phyloP scores from a whole-genome alignment of 2,329 filamentous ascomycete species.

The Chrysoporthe puriensis region DNA sequence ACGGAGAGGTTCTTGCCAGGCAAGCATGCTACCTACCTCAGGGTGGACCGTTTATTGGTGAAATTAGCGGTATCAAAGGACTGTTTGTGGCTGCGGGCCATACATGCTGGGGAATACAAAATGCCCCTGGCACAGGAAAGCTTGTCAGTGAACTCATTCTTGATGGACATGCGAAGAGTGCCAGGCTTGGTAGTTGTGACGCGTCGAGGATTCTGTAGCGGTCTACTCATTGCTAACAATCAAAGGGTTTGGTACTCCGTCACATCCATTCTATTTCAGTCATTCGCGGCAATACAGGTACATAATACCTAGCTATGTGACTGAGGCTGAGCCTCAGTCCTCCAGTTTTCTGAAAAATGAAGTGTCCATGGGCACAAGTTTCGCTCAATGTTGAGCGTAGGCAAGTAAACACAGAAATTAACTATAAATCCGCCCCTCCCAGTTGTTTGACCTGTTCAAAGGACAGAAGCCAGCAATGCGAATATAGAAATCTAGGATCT shows the following conservation, averaged over 20 bases:
- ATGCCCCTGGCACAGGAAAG: constrained; percentile 73
- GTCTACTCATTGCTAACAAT: background rate
- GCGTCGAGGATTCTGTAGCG: constrained; percentile 45
- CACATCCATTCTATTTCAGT: background rate
- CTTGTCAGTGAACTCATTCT: constrained; percentile 67
- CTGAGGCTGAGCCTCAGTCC: too few relatives aligned
- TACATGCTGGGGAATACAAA: constrained; percentile 84
- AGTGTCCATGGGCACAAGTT: too few relatives aligned
- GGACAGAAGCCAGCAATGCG: too few relatives aligned
- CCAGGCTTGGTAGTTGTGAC: constrained; percentile 55
- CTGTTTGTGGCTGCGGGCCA: constrained; percentile 73
- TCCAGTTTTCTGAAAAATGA: too few relatives aligned
- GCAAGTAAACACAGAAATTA: too few relatives aligned
- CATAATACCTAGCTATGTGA: too few relatives aligned
- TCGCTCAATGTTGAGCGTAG: too few relatives aligned
- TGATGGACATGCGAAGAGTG: constrained; percentile 62
- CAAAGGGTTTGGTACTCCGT: background rate
- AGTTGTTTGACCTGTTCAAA: too few relatives aligned
- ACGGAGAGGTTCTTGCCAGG: constrained; percentile 61
- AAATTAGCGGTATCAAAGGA: constrained; percentile 63
- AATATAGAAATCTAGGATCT: too few relatives aligned
- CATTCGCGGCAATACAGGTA: background rate
- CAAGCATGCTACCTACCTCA: constrained; percentile 81
- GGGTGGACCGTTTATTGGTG: constrained; percentile 71
- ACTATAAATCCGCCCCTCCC: too few relatives aligned